Conservation (phyloP, 257 asterid species). For the Coffea canephora region DNA sequence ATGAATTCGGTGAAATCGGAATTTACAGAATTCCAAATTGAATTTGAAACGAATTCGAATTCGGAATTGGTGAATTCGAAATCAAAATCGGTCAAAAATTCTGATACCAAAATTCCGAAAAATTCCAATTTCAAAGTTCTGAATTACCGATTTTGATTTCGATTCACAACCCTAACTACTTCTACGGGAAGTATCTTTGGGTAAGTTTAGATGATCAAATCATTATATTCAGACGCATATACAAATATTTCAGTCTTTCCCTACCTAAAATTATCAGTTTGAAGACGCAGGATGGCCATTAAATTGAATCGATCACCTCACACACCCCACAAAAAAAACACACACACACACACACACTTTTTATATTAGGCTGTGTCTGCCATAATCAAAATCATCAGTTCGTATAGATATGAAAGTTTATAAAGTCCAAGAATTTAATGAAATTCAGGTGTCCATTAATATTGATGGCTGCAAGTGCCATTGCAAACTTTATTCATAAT, state of each 20-base stretch:
- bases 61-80: no score
- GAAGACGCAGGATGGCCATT: neutral
- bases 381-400: neutral
- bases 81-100: no score
- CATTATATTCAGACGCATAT: no score
- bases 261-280: neutral
- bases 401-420: neutral
- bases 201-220: neutral
- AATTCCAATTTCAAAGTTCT: no score
- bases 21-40: no score
- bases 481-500: neutral
- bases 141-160: no score
- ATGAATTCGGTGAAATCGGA: no score
- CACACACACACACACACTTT: no score
- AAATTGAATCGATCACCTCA: neutral
- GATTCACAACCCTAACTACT: no score
- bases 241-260: neutral
- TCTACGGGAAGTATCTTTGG: no score
- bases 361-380: neutral
- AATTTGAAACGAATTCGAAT: no score
- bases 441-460: neutral
- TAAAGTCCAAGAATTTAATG: neutral
- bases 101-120: no score
- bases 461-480: neutral
- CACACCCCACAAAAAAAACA: neutral